A percentile compares a stretch with the other conserved stretches of the same genome.
These are phyloP conservation scores for Lantana camara DNA, from an alignment of 257 asterid genomes.

Conservation along the genomic window DNA sequence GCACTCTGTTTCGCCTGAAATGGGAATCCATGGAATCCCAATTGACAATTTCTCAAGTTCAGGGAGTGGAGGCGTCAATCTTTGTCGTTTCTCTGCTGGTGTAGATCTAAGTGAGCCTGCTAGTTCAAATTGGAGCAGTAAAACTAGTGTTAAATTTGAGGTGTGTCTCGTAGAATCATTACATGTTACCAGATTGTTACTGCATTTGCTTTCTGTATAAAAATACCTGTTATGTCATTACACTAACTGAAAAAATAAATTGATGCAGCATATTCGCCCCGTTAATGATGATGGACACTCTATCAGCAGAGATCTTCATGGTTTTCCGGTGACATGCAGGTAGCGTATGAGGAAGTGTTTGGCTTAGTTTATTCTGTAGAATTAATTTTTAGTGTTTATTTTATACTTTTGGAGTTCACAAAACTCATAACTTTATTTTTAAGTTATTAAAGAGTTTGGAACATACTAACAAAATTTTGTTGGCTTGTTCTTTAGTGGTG, in stretches of 20 bases:
- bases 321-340: slow-evolving; percentile 98
- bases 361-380: too few species aligned
- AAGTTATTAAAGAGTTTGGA: too few species aligned
- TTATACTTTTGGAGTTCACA: too few species aligned
- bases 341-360: slow-evolving; percentile 21
- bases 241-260: slow-evolving; percentile 23
- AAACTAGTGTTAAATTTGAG: slow-evolving; percentile 91
- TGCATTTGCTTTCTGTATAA: too few species aligned
- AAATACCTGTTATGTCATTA: slow-evolving; percentile 4
- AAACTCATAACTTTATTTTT: too few species aligned
- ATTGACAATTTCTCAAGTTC: slow-evolving; percentile 84
- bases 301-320: slow-evolving; percentile 82
- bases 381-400: too few species aligned
- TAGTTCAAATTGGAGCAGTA: slow-evolving; percentile 94
- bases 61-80: slow-evolving; percentile 88
- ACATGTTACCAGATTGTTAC: not conserved
- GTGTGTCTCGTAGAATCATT: slow-evolving; percentile 40
- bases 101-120: slow-evolving; percentile 92
- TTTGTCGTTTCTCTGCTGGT: slow-evolving; percentile 84
- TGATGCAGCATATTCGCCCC: slow-evolving; percentile 77
- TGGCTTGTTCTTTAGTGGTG: slow-evolving; percentile 68
- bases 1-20: slow-evolving; percentile 92
- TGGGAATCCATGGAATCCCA: slow-evolving; percentile 87
- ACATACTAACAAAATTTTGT: too few species aligned
- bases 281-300: slow-evolving; percentile 80